Percentiles rank a stretch among this genome's conserved stretches.
Conservation (phyloP, 192 early-diverging fungal genomes). For the Cetraspora pellucida region DNA sequence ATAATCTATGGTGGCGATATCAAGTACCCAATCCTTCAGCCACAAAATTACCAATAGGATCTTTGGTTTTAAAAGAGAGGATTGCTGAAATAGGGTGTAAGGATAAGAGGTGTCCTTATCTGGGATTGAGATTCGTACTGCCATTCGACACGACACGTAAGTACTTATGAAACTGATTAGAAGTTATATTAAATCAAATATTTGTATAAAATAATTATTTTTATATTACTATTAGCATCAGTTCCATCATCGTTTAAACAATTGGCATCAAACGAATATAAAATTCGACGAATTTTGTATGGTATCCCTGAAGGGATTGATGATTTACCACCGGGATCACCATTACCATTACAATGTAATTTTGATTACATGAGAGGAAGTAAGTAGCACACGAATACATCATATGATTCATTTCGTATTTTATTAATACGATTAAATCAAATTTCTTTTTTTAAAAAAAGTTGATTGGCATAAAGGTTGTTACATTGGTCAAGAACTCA, state of each 20-base stretch:
- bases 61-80: slow-evolving; percentile 33
- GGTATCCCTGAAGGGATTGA: slow-evolving; percentile 90
- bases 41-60: not conserved
- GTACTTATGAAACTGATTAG: not conserved
- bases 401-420: too few relatives aligned
- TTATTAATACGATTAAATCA: not conserved
- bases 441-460: slow-evolving; percentile 36
- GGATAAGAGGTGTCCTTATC: slow-evolving; percentile 42
- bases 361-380: slow-evolving; percentile 90
- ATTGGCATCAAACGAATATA: slow-evolving; percentile 62
- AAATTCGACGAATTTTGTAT: slow-evolving; percentile 74
- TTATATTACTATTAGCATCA: not conserved
- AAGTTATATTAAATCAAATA: slow-evolving; percentile 31
- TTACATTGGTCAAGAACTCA: slow-evolving; percentile 98
- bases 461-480: slow-evolving; percentile 98
- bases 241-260: slow-evolving; percentile 58
- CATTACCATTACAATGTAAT: slow-evolving; percentile 90
- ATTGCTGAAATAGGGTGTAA: slow-evolving; percentile 44
- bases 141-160: slow-evolving; percentile 28
- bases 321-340: slow-evolving; percentile 70
- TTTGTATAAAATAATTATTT: not conserved
- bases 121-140: slow-evolving; percentile 38
- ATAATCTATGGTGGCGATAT: slow-evolving; percentile 37
- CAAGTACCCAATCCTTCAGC: slow-evolving; percentile 7
- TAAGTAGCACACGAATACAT: slow-evolving; percentile 36